Percentiles rank a stretch among this genome's conserved stretches.
These are phyloP conservation scores for Candida fluviatilis DNA, from an alignment of 805 yeast species.

Conservation along the genomic window DNA sequence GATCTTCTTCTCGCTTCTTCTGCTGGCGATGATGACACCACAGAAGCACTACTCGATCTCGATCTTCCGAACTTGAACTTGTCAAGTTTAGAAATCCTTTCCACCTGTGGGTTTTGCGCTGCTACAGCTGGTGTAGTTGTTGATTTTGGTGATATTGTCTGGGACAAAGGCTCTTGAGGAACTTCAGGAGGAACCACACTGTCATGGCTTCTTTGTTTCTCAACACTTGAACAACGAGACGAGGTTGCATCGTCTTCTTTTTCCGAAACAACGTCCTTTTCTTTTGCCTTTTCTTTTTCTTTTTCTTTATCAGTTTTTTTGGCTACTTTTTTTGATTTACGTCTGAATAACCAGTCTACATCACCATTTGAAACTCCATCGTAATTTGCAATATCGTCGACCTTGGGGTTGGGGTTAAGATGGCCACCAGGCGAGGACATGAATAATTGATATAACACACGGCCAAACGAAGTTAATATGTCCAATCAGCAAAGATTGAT, in stretches of 20 bases:
- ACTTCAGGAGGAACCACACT: not conserved
- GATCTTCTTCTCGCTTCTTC: slow-evolving; percentile 9
- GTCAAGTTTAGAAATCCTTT: slow-evolving; percentile 16
- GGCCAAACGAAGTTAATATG: too few relatives aligned
- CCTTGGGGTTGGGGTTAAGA: slow-evolving; percentile 4
- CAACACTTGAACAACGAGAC: too few relatives aligned
- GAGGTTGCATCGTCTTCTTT: too few relatives aligned
- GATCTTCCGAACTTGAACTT: slow-evolving; percentile 23
- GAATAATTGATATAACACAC: not conserved
- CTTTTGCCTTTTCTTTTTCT: slow-evolving; percentile 3
- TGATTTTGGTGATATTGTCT: slow-evolving; percentile 1
- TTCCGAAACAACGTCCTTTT: not conserved
- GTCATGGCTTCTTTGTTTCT: not conserved
- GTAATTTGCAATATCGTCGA: slow-evolving; percentile 8
- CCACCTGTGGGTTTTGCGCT: slow-evolving; percentile 4
- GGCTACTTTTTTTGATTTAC: slow-evolving; percentile 58
- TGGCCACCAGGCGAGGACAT: not conserved
- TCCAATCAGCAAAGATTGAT: too few relatives aligned
- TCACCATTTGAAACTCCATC: slow-evolving; percentile 68
- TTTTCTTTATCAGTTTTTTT: slow-evolving; percentile 31
- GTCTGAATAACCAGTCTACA: slow-evolving; percentile 82
- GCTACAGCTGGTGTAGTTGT: slow-evolving; percentile 2
- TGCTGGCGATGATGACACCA: slow-evolving; percentile 5
- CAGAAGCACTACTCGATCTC: slow-evolving; percentile 21
- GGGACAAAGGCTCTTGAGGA: not conserved